Base-by-base conservation (phyloP, 2,329 filamentous ascomycete genomes). In the Capronia americana region DNA sequence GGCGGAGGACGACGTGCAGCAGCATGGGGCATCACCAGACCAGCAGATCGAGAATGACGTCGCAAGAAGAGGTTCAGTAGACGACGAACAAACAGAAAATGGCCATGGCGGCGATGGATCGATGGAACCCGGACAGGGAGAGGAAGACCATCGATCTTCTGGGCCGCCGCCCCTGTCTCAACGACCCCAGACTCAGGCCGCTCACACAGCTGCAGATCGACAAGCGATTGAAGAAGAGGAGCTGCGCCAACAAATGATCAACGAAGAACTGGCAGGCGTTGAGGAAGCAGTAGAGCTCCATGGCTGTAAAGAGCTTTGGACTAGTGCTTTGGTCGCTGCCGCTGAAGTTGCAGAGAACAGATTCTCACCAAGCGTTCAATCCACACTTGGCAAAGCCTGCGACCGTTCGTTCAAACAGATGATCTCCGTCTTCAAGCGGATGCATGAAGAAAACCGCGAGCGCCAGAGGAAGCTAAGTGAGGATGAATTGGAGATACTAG, bases 221-320 rank as follows among this genome's bases (percentile, higher is more conserved):
- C 34, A 50, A 53, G 57, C 59, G 24, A 61, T 50, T 10, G 66
- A 72, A 26, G 48, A 59, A 17, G 57, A 64, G 46, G 64, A 58
- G 24, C 46, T 63, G 17, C 59, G 56, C 23, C 38, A 64, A 60
- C 48, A 63, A 30, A 32, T 56, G 26, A 44, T 63, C 12, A 30
- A 63, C 20, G 48, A 64, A 12, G 64, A 60, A 8, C 59, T 72
- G 41, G 55, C 56, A 17, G 66, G 69, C 61, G 71, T 75, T 57
- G 64, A 69, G 56, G 58, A 70, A 38, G 74, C 73, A 0, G 66
- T 65, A 10, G 32, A 69, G 20, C 41, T 73, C 4, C 68, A 71
- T 24, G 61, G 61, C 1, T 74, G 75, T 55, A 53, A 62, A 48
- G 61, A 67, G 1, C 68, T 69, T 23, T 77, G 75, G 76, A 57